Percentiles rank a stretch among this genome's conserved stretches.
Evolutionary conservation across 177 flowering plant species (phyloP).

Genomic region (Vitis hybrid): DNA sequence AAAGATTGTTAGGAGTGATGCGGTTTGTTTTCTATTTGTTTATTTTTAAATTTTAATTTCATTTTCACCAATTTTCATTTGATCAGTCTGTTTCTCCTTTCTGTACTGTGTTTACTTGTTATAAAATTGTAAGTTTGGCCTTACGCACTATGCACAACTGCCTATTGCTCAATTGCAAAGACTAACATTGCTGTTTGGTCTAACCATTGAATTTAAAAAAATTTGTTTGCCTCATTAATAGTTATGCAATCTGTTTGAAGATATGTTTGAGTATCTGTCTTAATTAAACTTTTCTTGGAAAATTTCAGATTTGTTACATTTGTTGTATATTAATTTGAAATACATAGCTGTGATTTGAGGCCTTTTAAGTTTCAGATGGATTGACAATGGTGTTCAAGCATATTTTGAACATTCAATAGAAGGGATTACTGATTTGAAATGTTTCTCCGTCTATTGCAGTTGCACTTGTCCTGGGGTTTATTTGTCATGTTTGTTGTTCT

Average conservation of each 20-base stretch:
- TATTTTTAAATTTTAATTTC: not conserved
- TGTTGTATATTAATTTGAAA: not conserved
- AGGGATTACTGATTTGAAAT: not conserved
- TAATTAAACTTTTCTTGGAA: no score
- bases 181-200: not conserved
- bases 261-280: no score
- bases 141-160: not conserved
- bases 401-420: not conserved
- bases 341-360: not conserved
- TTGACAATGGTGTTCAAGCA: not conserved
- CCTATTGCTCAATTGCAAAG: not conserved
- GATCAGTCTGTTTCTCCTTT: not conserved
- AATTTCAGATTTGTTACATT: not conserved
- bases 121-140: not conserved
- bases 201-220: not conserved
- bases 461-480: not conserved
- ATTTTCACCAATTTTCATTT: not conserved
- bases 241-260: no score
- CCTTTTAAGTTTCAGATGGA: not conserved
- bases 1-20: constrained; percentile 64
- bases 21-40: constrained; percentile 45
- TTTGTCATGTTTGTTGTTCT: not conserved
- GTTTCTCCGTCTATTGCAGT: not conserved
- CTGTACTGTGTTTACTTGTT: not conserved
- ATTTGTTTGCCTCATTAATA: not conserved